Base-by-base conservation (phyloP, 2,329 filamentous ascomycete species). In the Neurospora sp. region DNA sequence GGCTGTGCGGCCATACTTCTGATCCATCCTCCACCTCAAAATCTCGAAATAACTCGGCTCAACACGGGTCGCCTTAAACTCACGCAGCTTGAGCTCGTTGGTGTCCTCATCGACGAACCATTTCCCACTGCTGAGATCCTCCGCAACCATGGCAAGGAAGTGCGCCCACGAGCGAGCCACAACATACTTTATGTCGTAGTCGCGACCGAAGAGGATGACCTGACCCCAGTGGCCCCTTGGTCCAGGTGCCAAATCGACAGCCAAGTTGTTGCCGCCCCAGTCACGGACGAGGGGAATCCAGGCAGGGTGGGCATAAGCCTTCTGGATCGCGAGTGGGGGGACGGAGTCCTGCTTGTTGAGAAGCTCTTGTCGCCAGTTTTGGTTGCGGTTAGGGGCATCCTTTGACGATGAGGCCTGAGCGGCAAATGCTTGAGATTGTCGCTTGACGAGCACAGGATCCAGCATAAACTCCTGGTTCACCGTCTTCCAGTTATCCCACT, bases 121-220 rank as follows among this genome's bases (percentile, higher is more conserved):
- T 80, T 97, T 96, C 73, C 92, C 92, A 74, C 92, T 96, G 82
- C 87, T 89, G 76, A 99, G 83, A 77, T 99, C 96, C 77, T 99
- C 96, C 38, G 96, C 93, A 6, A 97, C 87, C 39, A 89, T 87
- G 67, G 93, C 93, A 23, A 99, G 82, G 78, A 99, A 94, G 10
- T 91, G 87, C 17, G 89, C 88, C 96, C 96, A 99, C 0, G 95
- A 98, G 72, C 92, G 89, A 38, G 96, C 92, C 70, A 99, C 87
- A 6, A 99, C 96, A 78, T 97, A 99, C 83, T 99, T 99, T 81
- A 92, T 97, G 79, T 99, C 96, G 81, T 97, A 99, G 82, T 99
- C 96, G 71, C 96, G 92, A 67, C 96, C 96, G 79, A 97, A 97
- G 72, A 99, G 86, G 76, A 99, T 97, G 74, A 99, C 89, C 79